Conservation (phyloP, 306 rosid genomes). For the Herpetospermum pedunculosum region DNA sequence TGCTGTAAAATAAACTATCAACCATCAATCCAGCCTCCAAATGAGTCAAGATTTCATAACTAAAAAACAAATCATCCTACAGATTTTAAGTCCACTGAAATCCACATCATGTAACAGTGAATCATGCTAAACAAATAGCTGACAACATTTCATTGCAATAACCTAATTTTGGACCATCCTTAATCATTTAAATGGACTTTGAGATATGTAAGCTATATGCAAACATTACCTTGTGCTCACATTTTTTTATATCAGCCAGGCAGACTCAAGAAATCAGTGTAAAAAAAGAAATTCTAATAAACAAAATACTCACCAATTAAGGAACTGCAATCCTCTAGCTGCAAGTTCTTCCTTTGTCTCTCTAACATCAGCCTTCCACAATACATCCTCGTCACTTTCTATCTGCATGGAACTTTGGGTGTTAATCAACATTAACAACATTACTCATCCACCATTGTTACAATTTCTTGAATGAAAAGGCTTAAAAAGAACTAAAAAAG, state of each 20-base stretch:
- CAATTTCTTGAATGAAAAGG: background rate
- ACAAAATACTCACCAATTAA: slow-evolving; percentile 50
- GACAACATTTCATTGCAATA: background rate
- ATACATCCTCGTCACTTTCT: slow-evolving; percentile 60
- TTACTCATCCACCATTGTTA: background rate
- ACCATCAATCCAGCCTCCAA: background rate
- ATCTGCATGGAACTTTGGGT: slow-evolving; percentile 36
- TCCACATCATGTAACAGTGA: background rate
- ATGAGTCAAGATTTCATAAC: background rate
- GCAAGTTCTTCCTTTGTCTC: slow-evolving; percentile 80
- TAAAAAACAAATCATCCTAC: background rate
- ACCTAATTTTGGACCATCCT: background rate
- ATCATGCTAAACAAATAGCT: background rate
- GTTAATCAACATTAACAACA: slow-evolving; percentile 2
- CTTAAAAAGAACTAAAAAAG: slow-evolving; percentile 17
- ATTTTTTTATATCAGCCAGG: background rate
- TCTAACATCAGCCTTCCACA: slow-evolving; percentile 68
- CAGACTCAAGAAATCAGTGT: slow-evolving; percentile 4
- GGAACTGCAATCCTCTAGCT: slow-evolving; percentile 60
- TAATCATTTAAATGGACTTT: background rate
- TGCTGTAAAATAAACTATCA: background rate
- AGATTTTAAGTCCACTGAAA: background rate
- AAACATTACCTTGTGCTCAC: background rate
- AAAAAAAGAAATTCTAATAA: slow-evolving; percentile 1
- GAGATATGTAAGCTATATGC: background rate